Base-by-base conservation (phyloP, 1,284 basidiomycete species). In the Lignosus rhinocerotis region DNA sequence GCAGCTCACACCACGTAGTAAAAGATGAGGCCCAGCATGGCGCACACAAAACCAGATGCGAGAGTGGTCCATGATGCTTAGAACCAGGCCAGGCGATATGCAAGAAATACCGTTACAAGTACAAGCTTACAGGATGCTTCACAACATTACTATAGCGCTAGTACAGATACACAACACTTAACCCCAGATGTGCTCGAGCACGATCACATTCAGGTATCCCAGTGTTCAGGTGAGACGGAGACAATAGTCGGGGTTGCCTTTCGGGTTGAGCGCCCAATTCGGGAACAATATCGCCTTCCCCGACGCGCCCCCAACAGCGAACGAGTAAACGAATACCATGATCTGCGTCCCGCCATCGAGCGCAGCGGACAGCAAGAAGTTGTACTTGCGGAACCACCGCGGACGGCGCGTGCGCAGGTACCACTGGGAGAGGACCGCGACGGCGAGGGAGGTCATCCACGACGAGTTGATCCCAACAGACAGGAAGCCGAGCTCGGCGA, bases 301-400 rank as follows among this genome's bases (percentile, higher is more conserved):
- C 33, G 79, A 78, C 21, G 81, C 84, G 31, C 85, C 85, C 48
- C 80, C 83, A 47, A 87, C 84, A 1, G 84, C 84, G 66, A 87
- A 86, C 3, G 82, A 82, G 59, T 61, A 68, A 53, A 68, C 67
- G 50, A 68, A 68, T 30, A 68, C 62, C 67, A 68, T 68, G 62
- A 68, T 65, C 68, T 83, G 75, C 10, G 82, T 83, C 34, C 84
- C 83, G 4, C 81, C 74, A 46, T 87, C 85, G 17, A 85, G 72
- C 17, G 83, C 85, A 3, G 79, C 80, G 12, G 75, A 78, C 59
- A 81, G 70, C 62, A 81, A 65, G 74, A 85, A 86, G 73, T 85
- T 86, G 73, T 84, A 86, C 70, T 83, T 82, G 57, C 76, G 73
- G 66, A 84, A 85, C 78, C 80, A 84, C 17, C 75, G 73, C 39